Evolutionary conservation across 2,329 filamentous ascomycete genomes (phyloP).

Genomic region (Aspergillus sp.): DNA sequence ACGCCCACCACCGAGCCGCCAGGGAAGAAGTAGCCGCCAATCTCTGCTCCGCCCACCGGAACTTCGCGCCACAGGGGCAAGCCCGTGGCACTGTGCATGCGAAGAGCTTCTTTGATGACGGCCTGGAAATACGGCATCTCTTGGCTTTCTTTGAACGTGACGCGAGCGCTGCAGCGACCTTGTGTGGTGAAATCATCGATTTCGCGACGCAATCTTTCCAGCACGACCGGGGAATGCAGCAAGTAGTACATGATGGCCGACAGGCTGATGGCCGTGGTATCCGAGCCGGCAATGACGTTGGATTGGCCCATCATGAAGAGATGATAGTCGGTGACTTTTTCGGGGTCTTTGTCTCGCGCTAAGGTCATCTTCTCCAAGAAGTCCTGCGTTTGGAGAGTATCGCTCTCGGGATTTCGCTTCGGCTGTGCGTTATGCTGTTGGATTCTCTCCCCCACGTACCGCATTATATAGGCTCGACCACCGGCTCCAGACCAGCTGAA

Average conservation of each 20-base stretch:
- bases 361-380: constrained; percentile 47
- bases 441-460: constrained; percentile 35
- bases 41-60: constrained; percentile 44
- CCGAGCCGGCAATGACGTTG: constrained; percentile 37
- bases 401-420: constrained; percentile 2
- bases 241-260: constrained; percentile 48
- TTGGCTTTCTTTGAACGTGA: constrained; percentile 42
- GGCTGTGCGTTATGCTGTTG: constrained; percentile 20
- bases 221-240: constrained; percentile 31
- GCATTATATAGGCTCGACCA: constrained; percentile 33
- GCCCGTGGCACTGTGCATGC: constrained; percentile 51
- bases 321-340: constrained; percentile 43
- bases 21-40: constrained; percentile 45
- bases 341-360: constrained; percentile 43
- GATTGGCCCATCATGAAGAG: constrained; percentile 39
- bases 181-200: constrained; percentile 28
- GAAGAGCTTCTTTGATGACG: constrained; percentile 54
- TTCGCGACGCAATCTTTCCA: constrained; percentile 32
- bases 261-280: constrained; percentile 52
- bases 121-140: constrained; percentile 54
- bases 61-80: constrained; percentile 53
- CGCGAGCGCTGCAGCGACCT: constrained; percentile 22
- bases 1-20: constrained; percentile 45
- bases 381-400: constrained; percentile 26
- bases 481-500: constrained; percentile 31